Conservation (phyloP, 164 flowering plant genomes). For the Hamamelis virginiana region DNA sequence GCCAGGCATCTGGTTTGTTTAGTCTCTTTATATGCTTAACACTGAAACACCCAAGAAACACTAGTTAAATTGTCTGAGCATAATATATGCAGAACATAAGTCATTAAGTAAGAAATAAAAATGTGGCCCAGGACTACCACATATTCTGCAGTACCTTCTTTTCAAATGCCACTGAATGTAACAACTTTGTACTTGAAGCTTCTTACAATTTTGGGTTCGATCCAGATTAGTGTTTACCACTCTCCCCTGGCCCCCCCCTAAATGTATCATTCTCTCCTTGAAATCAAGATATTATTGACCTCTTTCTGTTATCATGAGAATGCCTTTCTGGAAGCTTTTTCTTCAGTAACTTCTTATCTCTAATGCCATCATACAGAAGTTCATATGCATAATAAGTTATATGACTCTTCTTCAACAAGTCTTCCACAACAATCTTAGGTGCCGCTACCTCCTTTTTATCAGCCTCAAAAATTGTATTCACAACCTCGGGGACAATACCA, state of each 20-base stretch:
- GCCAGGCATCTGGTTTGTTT: not conserved
- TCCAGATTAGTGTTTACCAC: not conserved
- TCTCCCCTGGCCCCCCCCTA: too few species aligned
- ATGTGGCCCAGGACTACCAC: not conserved
- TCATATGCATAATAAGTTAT: slow-evolving; percentile 75
- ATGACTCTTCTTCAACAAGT: slow-evolving; percentile 67
- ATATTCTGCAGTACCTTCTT: not conserved
- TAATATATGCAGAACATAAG: not conserved
- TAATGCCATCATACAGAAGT: slow-evolving; percentile 70
- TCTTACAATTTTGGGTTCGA: not conserved
- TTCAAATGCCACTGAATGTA: not conserved
- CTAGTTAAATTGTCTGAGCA: not conserved
- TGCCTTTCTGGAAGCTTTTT: slow-evolving; percentile 27
- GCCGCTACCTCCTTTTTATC: slow-evolving; percentile 80
- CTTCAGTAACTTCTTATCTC: slow-evolving; percentile 60
- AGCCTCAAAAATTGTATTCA: slow-evolving; percentile 68
- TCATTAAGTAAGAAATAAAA: not conserved
- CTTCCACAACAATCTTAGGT: slow-evolving; percentile 85
- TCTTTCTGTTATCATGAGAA: slow-evolving; percentile 5
- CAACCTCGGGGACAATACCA: slow-evolving; percentile 76
- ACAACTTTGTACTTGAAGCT: not conserved
- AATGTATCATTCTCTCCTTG: not conserved
- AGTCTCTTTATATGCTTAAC: not conserved
- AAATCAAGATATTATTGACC: slow-evolving; percentile 1
- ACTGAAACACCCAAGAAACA: not conserved